A percentile compares a stretch with the other conserved stretches of the same genome.
These are phyloP conservation scores for Zopfia rhizophila DNA, from an alignment of 2,329 filamentous ascomycete species.

Conservation along the genomic window DNA sequence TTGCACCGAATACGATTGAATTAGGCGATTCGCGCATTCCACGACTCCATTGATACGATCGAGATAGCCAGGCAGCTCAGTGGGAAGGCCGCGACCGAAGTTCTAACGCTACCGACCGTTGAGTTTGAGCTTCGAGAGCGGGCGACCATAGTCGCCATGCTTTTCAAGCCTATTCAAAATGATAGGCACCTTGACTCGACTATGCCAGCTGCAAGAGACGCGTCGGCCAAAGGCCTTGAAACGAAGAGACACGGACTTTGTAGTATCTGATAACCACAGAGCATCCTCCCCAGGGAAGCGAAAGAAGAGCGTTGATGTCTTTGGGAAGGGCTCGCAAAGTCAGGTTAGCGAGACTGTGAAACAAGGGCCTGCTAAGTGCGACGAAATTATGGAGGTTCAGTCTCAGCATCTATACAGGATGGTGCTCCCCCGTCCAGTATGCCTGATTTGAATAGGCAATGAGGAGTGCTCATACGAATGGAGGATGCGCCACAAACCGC, in stretches of 20 bases:
- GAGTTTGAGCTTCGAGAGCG: constrained; percentile 14
- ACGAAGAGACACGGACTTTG: constrained; percentile 5
- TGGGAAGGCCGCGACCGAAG: constrained; percentile 6
- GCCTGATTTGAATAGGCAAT: constrained; percentile 1
- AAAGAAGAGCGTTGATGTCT: constrained; percentile 1
- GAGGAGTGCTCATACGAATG: background rate
- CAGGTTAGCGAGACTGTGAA: constrained; percentile 1
- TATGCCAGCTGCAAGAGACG: constrained; percentile 12
- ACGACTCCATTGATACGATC: constrained; percentile 3
- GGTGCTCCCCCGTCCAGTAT: constrained; percentile 3
- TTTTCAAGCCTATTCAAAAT: constrained; percentile 14
- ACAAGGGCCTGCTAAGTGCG: background rate
- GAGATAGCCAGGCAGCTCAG: constrained; percentile 16
- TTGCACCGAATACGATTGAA: background rate
- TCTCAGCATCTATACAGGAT: constrained; percentile 3
- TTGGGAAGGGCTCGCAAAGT: background rate
- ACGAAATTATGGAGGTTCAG: constrained; percentile 1
- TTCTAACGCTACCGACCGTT: constrained; percentile 7
- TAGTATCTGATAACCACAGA: constrained; percentile 1
- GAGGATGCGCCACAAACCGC: background rate
- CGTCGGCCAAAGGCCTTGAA: constrained; percentile 7
- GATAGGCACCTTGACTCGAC: constrained; percentile 3
- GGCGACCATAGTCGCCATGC: constrained; percentile 13
- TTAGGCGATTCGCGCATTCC: constrained; percentile 4
- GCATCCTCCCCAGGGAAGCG: background rate